Evolutionary conservation across 164 flowering plant genomes (phyloP).

Genomic region (Dillenia turbinata): DNA sequence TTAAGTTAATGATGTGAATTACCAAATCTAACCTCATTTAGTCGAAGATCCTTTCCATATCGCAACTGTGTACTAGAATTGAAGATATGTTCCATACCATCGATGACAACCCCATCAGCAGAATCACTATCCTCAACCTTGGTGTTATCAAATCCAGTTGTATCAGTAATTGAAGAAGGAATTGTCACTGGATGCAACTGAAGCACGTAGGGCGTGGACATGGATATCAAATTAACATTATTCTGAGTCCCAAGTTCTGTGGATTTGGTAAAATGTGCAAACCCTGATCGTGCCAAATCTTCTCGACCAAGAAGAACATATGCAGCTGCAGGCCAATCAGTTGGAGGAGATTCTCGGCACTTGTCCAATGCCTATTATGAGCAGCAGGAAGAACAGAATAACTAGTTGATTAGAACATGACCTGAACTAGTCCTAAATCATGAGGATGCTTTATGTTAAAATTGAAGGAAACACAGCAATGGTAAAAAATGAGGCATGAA

Average conservation of each 20-base stretch:
- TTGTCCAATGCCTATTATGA: constrained; percentile 69
- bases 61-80: constrained; percentile 81
- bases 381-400: constrained; percentile 1
- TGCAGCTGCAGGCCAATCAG: constrained; percentile 92
- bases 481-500: no score
- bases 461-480: no score
- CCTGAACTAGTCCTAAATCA: no score
- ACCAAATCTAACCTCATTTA: constrained; percentile 74
- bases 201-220: constrained; percentile 88
- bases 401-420: not conserved
- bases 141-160: constrained; percentile 44
- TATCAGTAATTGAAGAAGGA: constrained; percentile 71
- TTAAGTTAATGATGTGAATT: not conserved
- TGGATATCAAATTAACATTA: constrained; percentile 47
- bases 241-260: constrained; percentile 39
- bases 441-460: no score
- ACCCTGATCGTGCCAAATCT: constrained; percentile 73
- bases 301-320: constrained; percentile 96
- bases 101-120: constrained; percentile 60
- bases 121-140: constrained; percentile 76
- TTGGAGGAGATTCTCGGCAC: constrained; percentile 92
- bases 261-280: constrained; percentile 37
- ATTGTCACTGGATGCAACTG: constrained; percentile 81
- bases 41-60: constrained; percentile 87
- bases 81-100: constrained; percentile 99